Base-by-base conservation (phyloP, 2,329 filamentous ascomycete species). In the Botrytis deweyae region DNA sequence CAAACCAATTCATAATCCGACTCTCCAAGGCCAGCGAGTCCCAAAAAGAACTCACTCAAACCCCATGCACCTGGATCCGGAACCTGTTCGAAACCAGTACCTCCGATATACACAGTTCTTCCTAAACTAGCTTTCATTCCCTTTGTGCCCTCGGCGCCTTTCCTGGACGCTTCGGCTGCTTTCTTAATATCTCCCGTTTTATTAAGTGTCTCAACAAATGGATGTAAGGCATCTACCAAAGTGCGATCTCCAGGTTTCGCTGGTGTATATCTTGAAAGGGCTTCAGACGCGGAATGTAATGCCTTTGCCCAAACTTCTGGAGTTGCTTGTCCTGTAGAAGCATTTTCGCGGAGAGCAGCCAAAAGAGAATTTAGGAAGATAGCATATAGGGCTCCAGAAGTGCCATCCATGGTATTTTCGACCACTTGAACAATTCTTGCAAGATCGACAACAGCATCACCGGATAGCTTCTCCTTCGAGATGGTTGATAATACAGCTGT, bases 91-190 rank as follows among this genome's bases (percentile, higher is more conserved):
- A 87, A 95, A 25, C 92, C 92, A 81, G 85, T 88, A 75, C 92
- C 92, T 75, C 92, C 93, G 69, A 97, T 89, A 81, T 97, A 97
- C 18, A 96, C 93, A 2, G 92, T 89, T 74, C 94, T 86, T 12
- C 96, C 96, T 59, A 99, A 85, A 78, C 91, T 96, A 61, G 96
- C 93, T 82, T 92, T 90, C 95, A 99, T 98, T 38, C 92, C 92
- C 85, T 95, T 97, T 33, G 96, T 98, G 44, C 89, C 89, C 76
- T 95, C 91, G 6, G 95, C 92, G 0, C 92, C 96, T 65, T 90
- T 86, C 76, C 88, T 88, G 0, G 94, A 91, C 2, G 93, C 94
- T 78, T 89, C 86, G 0, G 93, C 94, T 12, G 96, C 95, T 80
- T 90, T 86, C 77, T 89, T 87, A 33, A 96, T 82, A 80, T 93